Conservation (phyloP, 306 rosid species). For the Malus orientalis region DNA sequence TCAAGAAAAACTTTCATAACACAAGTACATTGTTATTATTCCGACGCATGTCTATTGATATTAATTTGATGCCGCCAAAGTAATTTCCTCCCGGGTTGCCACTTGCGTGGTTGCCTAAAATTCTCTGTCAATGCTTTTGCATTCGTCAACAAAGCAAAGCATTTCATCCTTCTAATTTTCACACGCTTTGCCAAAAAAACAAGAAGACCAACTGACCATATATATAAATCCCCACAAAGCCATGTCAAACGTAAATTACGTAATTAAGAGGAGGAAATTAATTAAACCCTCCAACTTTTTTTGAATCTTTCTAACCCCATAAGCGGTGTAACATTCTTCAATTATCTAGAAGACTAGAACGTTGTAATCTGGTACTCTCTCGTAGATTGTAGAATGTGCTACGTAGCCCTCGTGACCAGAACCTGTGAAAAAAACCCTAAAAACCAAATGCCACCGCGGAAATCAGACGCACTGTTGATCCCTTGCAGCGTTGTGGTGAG, state of each 20-base stretch:
- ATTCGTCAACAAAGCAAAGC: neutral
- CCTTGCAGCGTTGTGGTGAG: neutral
- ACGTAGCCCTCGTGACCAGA: neutral
- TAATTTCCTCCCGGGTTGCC: neutral
- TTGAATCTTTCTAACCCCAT: neutral
- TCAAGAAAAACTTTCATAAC: accelerated
- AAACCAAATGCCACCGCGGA: neutral
- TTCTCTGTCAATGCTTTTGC: neutral
- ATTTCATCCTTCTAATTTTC: neutral
- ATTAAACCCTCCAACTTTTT: neutral
- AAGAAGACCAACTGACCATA: neutral
- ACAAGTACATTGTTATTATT: no score
- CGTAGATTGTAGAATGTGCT: neutral
- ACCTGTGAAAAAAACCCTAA: neutral
- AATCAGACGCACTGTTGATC: neutral
- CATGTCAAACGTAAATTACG: neutral
- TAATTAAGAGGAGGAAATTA: neutral
- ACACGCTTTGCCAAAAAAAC: neutral
- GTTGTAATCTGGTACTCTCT: neutral
- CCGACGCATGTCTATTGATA: no score
- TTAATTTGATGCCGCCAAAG: neutral
- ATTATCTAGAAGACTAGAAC: neutral
- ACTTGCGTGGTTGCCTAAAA: neutral
- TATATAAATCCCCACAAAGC: neutral
- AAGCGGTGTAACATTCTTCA: neutral